Base-by-base conservation (phyloP, 306 rosid genomes). In the Dicorynia guianensis region DNA sequence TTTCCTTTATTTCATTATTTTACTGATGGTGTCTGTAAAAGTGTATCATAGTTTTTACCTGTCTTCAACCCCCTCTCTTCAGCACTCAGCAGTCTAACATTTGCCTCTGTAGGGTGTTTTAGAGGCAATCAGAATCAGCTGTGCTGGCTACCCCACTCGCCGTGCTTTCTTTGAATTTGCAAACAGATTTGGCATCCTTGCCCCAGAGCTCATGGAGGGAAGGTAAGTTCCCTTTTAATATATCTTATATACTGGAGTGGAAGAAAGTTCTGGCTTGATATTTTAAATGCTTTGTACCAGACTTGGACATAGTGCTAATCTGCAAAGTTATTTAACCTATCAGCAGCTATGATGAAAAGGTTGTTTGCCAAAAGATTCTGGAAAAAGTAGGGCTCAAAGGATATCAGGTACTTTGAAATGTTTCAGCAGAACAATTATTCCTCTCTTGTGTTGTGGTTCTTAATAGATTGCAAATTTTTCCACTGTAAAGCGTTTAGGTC, bases 141-240 rank as follows among this genome's bases (percentile, higher is more conserved):
- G 98, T 77, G 98, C 99, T 68, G 99, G 98, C 77, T 96, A 92
- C 79, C 99, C 98, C 81, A 96, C 99, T 74, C 93, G 99, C 42
- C 90, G 89, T 33, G 84, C 92, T 35, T 96, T 96, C 81, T 88
- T 87, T 76, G 99, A 96, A 81, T 96, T 96, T 81, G 80, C 80
- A 19, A 89, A 93, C 74, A 85, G 99, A 78, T 90, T 96, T 80
- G 97, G 96, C 71, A 82, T 96, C 59, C 92, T 96, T 77, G 94
- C 96, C 67, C 81, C 96, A 7, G 98, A 93, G 81, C 83, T 56
- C 75, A 63, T 82, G 76, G 93, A 85, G 43, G 83, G 88, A 84
- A 88, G 88, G 99, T 93, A 85, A 86, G 98, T 79, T 75, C 55
- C n/a, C 52, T 64, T 70, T 72, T 48, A 66, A 33, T 61, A 40